These are phyloP conservation scores for Isatis tinctoria DNA, from an alignment of 345 rosid genomes.

Conservation along the genomic window DNA sequence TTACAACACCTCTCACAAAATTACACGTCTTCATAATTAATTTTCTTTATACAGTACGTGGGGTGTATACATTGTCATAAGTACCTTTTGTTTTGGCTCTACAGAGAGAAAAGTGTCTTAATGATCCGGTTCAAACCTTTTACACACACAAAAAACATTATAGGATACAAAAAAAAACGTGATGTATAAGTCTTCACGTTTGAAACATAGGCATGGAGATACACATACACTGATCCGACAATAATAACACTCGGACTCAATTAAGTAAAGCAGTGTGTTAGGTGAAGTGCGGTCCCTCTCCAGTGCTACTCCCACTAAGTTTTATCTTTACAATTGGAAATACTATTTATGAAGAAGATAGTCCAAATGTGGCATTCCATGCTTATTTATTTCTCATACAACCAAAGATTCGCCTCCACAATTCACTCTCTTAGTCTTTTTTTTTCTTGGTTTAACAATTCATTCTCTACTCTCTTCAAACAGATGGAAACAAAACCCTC, in stretches of 20 bases:
- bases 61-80: too few relatives aligned
- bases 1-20: too few relatives aligned
- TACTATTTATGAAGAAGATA: conserved; percentile 2
- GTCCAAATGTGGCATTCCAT: conserved; percentile 15
- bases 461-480: background rate
- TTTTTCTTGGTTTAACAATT: background rate
- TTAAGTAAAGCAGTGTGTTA: conserved; percentile 21
- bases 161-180: background rate
- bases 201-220: too few relatives aligned
- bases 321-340: conserved; percentile 1
- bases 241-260: background rate
- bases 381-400: conserved; percentile 14
- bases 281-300: conserved; percentile 29
- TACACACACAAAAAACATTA: background rate
- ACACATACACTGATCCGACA: background rate
- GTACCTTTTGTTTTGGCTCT: background rate
- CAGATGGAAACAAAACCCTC: conserved; percentile 28
- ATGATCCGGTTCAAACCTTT: too few relatives aligned
- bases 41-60: background rate
- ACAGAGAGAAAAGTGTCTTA: background rate
- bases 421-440: background rate
- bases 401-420: conserved; percentile 2
- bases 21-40: too few relatives aligned
- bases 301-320: conserved; percentile 32
- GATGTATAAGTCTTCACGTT: background rate